Conservation (phyloP, 108 stramenopile species). For the Schizochytrium sp. region DNA sequence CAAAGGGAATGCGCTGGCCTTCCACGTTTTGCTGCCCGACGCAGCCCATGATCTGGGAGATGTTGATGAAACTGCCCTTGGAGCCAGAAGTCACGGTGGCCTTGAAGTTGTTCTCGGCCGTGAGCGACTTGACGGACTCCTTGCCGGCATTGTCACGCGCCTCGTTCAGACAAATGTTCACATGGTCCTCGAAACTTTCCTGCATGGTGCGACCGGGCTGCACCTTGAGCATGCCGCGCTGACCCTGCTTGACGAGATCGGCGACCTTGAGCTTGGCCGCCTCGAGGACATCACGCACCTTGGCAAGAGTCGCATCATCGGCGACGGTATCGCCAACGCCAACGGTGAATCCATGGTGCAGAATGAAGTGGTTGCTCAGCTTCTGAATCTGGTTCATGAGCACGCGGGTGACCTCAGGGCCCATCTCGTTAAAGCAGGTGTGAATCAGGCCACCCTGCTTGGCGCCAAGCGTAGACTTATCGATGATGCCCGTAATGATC, state of each 20-base stretch:
- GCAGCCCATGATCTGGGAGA: constrained; percentile 98
- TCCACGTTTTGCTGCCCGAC: constrained; percentile 99
- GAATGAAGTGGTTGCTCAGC: constrained; percentile 84
- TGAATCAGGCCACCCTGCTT: constrained; percentile 89
- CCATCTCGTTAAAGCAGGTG: constrained; percentile 86
- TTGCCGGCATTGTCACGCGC: constrained; percentile 92
- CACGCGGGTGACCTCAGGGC: constrained; percentile 76
- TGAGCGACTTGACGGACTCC: constrained; percentile 74
- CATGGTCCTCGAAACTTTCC: constrained; percentile 90
- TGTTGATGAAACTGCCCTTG: constrained; percentile 96
- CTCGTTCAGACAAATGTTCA: constrained; percentile 89
- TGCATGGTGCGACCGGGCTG: constrained; percentile 97
- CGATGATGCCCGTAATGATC: constrained; percentile 83
- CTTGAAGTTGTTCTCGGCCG: constrained; percentile 81
- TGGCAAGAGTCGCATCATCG: constrained; percentile 81
- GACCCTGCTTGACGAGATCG: constrained; percentile 90
- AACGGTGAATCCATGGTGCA: constrained; percentile 86
- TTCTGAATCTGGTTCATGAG: constrained; percentile 98
- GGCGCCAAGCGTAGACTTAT: constrained; percentile 91
- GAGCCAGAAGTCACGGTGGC: constrained; percentile 97
- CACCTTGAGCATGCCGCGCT: constrained; percentile 82
- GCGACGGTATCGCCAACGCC: constrained; percentile 96
- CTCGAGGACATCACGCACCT: constrained; percentile 87
- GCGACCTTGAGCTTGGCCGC: constrained; percentile 85
- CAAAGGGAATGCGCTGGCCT: constrained; percentile 94